These are phyloP conservation scores for Xylaria sp. DNA, from an alignment of 2,329 filamentous ascomycete species.

Conservation along the genomic window DNA sequence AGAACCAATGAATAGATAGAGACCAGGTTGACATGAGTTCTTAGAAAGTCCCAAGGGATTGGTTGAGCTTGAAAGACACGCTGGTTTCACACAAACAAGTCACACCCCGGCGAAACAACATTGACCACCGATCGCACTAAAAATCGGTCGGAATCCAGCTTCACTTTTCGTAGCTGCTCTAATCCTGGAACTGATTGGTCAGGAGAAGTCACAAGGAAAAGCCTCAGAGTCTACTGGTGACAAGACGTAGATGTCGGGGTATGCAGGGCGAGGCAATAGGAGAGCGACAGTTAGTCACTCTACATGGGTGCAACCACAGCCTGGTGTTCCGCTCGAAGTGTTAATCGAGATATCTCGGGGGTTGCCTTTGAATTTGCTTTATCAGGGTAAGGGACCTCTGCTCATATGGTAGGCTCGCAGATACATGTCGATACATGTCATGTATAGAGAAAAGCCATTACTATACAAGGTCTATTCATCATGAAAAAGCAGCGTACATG, in stretches of 20 bases:
- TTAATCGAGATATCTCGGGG: too few species aligned
- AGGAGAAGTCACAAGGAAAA: not conserved
- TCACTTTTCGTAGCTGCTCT: not conserved
- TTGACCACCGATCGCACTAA: not conserved
- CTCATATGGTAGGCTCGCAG: not conserved
- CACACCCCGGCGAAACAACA: not conserved
- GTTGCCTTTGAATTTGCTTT: not conserved
- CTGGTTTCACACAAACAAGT: not conserved
- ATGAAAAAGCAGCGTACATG: constrained; percentile 12
- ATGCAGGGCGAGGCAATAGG: not conserved
- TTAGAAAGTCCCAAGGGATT: not conserved
- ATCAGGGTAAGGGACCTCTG: not conserved
- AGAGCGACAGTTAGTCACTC: not conserved
- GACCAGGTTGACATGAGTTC: not conserved
- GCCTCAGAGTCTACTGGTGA: not conserved
- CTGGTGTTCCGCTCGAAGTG: not conserved
- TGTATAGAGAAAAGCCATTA: not conserved
- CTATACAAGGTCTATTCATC: constrained; percentile 14
- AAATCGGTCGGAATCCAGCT: not conserved
- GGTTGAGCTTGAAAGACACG: not conserved
- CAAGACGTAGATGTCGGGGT: not conserved
- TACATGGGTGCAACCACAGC: not conserved
- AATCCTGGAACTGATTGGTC: not conserved
- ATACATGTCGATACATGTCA: not conserved
- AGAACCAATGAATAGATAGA: not conserved